Conservation (phyloP, 768 basidiomycete species). For the Xerocomellus intermedius region DNA sequence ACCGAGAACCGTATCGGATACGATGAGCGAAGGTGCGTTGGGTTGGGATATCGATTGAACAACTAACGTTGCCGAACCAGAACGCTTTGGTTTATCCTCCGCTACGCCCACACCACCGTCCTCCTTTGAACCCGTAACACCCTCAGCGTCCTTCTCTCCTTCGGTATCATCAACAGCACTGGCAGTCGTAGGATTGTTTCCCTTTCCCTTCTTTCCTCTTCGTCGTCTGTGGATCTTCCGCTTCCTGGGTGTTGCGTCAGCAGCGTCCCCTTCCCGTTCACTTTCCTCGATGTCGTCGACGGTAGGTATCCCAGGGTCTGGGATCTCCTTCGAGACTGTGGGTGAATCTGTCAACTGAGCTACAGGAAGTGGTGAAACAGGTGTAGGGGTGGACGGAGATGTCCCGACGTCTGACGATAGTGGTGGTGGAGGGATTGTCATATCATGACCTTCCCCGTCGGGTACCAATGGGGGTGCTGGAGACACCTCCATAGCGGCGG, state of each 20-base stretch:
- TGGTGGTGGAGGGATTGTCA: background rate
- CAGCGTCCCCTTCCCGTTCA: conserved; percentile 49
- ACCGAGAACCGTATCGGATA: conserved; percentile 79
- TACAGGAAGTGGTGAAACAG: background rate
- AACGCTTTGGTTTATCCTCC: conserved; percentile 16
- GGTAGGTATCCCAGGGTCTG: conserved; percentile 8
- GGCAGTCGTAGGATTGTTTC: conserved; percentile 22
- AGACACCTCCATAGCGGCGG: background rate
- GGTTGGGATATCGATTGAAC: conserved; percentile 23
- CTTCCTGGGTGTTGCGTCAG: conserved; percentile 44
- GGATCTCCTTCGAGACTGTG: background rate
- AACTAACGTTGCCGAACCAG: conserved; percentile 19
- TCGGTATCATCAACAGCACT: conserved; percentile 22
- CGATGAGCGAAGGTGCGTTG: conserved; percentile 51
- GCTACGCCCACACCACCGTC: conserved; percentile 25
- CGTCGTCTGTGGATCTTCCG: conserved; percentile 38
- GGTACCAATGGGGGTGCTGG: background rate
- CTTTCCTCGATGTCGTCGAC: conserved; percentile 54
- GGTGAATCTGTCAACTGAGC: conserved; percentile 7
- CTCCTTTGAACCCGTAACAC: conserved; percentile 36
- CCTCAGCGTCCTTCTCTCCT: conserved; percentile 27
- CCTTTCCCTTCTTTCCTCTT: conserved; percentile 54
- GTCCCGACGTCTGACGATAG: background rate
- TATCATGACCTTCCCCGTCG: conserved; percentile 1
- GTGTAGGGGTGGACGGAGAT: background rate